Conservation (phyloP, 2,329 filamentous ascomycete species). For the Fusarium virguliforme region DNA sequence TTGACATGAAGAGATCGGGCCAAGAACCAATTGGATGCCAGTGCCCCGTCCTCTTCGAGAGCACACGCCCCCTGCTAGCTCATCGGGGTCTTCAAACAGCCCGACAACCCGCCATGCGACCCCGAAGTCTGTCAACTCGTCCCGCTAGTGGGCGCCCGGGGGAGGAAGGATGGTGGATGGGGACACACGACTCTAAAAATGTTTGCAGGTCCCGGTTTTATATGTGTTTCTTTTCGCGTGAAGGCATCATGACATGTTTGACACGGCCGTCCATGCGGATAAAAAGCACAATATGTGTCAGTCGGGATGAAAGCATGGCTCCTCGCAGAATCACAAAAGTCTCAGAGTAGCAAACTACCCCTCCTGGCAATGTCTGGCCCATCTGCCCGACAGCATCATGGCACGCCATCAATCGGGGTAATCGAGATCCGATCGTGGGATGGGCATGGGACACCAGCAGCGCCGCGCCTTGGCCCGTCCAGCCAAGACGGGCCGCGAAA, state of each 20-base stretch:
- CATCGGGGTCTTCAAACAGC: constrained; percentile 55
- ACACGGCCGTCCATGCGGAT: background rate
- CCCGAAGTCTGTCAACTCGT: constrained; percentile 24
- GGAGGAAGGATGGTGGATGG: background rate
- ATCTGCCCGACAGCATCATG: background rate
- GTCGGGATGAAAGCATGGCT: background rate
- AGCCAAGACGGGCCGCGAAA: constrained; percentile 8
- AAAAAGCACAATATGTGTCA: background rate
- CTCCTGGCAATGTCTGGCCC: background rate
- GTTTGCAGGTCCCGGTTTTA: background rate
- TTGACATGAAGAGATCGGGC: constrained; percentile 1
- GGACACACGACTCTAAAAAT: constrained; percentile 2
- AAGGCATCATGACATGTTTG: constrained; percentile 3
- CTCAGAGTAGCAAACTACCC: background rate
- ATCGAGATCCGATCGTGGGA: constrained; percentile 45
- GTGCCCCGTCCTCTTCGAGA: constrained; percentile 2
- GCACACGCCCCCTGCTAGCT: constrained; percentile 27
- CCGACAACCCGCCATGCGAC: constrained; percentile 51
- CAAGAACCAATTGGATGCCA: background rate
- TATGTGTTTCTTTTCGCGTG: background rate
- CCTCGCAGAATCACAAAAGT: background rate
- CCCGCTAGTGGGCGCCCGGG: constrained; percentile 18
- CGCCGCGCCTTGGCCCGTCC: constrained; percentile 1
- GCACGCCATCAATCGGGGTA: constrained; percentile 31
- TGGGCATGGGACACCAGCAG: constrained; percentile 17